phyloP scores from a whole-genome alignment of 768 basidiomycete genomes.

The Macrolepiota albuminosa region DNA sequence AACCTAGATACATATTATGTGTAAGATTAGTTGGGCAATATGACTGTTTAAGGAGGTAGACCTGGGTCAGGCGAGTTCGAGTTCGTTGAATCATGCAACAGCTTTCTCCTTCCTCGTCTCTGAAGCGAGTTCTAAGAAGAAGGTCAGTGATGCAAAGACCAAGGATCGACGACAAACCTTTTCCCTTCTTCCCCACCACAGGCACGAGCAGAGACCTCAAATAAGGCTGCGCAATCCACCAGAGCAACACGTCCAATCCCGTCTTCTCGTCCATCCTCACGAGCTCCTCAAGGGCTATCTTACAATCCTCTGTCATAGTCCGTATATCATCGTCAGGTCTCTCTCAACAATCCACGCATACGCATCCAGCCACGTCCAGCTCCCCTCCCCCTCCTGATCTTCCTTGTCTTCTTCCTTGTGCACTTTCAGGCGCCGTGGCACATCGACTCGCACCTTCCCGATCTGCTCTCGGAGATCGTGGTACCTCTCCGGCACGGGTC shows the following conservation, averaged over 20 bases:
- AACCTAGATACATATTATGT: too few relatives aligned
- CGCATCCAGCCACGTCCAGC: background rate
- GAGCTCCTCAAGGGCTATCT: background rate
- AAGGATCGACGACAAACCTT: background rate
- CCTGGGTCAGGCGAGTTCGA: background rate
- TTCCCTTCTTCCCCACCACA: background rate
- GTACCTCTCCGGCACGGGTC: conserved; percentile 60
- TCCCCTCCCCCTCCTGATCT: background rate
- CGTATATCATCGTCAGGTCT: background rate
- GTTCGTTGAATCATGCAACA: background rate
- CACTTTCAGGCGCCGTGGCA: background rate
- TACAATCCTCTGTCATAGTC: background rate
- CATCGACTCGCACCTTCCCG: background rate
- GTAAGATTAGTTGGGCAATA: too few relatives aligned
- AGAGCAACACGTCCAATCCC: background rate
- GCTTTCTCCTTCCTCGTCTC: background rate
- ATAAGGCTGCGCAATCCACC: background rate
- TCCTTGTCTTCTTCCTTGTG: background rate
- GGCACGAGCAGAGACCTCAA: background rate
- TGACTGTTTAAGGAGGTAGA: background rate
- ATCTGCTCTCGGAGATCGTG: background rate
- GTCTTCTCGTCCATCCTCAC: background rate
- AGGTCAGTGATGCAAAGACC: background rate
- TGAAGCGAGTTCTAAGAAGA: background rate
- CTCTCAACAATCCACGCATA: background rate